phyloP scores from a whole-genome alignment of 768 basidiomycete genomes.

The Xerocomellus chrysenteron region DNA sequence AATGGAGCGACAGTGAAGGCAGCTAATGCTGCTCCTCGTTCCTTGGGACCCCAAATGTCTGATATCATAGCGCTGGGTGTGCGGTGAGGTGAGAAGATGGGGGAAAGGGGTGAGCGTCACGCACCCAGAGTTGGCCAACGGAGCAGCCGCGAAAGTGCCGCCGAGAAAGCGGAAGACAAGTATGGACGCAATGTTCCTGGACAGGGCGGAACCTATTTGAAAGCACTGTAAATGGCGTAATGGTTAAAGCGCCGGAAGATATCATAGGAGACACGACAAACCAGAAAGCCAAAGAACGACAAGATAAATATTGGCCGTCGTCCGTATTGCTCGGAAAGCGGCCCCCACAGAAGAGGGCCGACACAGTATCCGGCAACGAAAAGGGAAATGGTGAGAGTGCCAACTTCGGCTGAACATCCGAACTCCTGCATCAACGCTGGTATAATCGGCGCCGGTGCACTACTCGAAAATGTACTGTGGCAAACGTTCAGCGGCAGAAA shows the following conservation, averaged over 20 bases:
- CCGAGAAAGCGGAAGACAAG: slow-evolving; percentile 70
- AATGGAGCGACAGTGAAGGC: slow-evolving; percentile 67
- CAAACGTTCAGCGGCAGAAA: not conserved
- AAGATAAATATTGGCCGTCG: slow-evolving; percentile 57
- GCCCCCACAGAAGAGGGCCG: slow-evolving; percentile 61
- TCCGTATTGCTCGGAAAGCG: slow-evolving; percentile 54
- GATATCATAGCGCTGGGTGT: slow-evolving; percentile 48
- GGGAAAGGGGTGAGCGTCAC: slow-evolving; percentile 4
- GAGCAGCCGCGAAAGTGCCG: slow-evolving; percentile 67
- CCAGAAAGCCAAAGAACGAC: slow-evolving; percentile 55
- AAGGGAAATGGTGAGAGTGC: slow-evolving; percentile 54
- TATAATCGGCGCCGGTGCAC: slow-evolving; percentile 53
- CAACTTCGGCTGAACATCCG: slow-evolving; percentile 49
- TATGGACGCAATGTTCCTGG: slow-evolving; percentile 60
- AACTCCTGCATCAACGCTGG: slow-evolving; percentile 46
- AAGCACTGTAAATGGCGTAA: slow-evolving; percentile 42
- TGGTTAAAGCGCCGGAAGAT: not conserved
- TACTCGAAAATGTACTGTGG: slow-evolving; percentile 60
- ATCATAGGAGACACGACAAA: slow-evolving; percentile 26
- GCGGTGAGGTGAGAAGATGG: not conserved
- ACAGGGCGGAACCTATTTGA: slow-evolving; percentile 61
- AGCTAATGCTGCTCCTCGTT: slow-evolving; percentile 63
- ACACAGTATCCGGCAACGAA: slow-evolving; percentile 71
- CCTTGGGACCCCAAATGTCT: slow-evolving; percentile 61
- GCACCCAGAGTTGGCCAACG: slow-evolving; percentile 68